Base-by-base conservation (phyloP, 1,139 yeast genomes). In the Geotrichum klebahnii region DNA sequence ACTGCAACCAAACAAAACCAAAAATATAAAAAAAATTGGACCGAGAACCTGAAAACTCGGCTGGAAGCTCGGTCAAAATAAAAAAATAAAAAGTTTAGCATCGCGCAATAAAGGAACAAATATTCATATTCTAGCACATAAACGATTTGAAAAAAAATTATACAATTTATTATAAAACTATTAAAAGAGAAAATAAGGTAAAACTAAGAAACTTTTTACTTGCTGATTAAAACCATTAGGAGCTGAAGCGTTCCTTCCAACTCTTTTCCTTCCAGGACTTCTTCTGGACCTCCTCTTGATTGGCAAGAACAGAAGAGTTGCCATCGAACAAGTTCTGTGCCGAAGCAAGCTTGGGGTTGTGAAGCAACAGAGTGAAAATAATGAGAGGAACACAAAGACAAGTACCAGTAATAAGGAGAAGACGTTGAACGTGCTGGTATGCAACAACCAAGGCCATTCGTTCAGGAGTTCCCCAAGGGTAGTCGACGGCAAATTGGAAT, bases 381-480 rank as follows among this genome's bases (percentile, higher is more conserved):
- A 82, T 63, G 56, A 82, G 69, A 34, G 83, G 78, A 51, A 77
- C 72, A 61, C 80, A 73, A 59, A 82, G 73, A 41, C 76, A 72
- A 38, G 82, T 63, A 12, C 85, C 87, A 26, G 79, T 75, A 47
- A 80, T 67, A 53, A 81, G 74, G 60, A 81, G 74, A 51, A 78
- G 66, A 61, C 73, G 72, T 67, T 84, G 90, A 42, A 81, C 75
- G 52, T 79, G 68, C 53, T 76, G 76, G 65, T 83, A 84, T 2
- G 86, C 78, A 41, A 65, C 67, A 5, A 80, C 83, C 48, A 81
- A 70, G 1, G 78, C 81, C 4, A 65, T 59, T 67, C 89, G 76
- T 55, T 75, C 78, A 9, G 82, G 77, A 1, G 82, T 68, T 0
- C 80, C 86, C 84, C 85, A 80, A 1, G 78, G 63, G 59, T 81